phyloP scores from a whole-genome alignment of 495 filamentous ascomycete genomes.

The Talaromyces adpressus region DNA sequence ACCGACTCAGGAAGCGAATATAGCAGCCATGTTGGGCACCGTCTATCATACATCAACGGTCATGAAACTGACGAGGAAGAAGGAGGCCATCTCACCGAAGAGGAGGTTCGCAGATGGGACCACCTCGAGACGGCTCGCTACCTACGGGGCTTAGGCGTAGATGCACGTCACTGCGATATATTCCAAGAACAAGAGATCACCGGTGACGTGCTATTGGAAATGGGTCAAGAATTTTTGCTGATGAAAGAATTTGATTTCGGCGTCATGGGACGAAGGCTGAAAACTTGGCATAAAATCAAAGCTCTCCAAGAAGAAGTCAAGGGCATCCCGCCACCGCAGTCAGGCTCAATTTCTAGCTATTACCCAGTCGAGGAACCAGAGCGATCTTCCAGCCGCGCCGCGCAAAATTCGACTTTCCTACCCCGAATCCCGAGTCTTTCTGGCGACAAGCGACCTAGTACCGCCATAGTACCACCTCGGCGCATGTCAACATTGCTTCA shows the following conservation, averaged over 20 bases:
- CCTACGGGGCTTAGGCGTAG: constrained; percentile 72
- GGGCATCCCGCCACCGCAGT: constrained; percentile 20
- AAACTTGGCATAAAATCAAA: constrained; percentile 95
- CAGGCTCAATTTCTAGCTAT: constrained; percentile 24
- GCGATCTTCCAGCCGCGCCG: constrained; percentile 27
- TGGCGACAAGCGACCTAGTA: constrained; percentile 23
- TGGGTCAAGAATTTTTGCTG: constrained; percentile 89
- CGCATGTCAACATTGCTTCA: constrained; percentile 4
- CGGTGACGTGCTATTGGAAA: constrained; percentile 84
- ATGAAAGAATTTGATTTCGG: constrained; percentile 95
- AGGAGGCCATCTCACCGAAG: constrained; percentile 45
- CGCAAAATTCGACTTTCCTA: constrained; percentile 41
- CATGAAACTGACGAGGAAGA: constrained; percentile 78
- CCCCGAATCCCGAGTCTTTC: constrained; percentile 55
- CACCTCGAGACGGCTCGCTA: constrained; percentile 77
- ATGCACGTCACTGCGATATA: constrained; percentile 79
- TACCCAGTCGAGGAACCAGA: constrained; percentile 31
- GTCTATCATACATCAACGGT: constrained; percentile 83
- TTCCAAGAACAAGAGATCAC: constrained; percentile 95
- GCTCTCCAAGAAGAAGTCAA: constrained; percentile 77
- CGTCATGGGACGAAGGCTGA: constrained; percentile 76
- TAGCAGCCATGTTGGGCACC: constrained; percentile 67
- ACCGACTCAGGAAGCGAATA: constrained; percentile 88
- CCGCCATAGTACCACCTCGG: constrained; percentile 3
- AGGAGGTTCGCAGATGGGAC: constrained; percentile 67